Percentiles rank a stretch among this genome's conserved stretches.
Evolutionary conservation across 345 rosid species (phyloP).

Genomic region (Gossypioides kirkii): DNA sequence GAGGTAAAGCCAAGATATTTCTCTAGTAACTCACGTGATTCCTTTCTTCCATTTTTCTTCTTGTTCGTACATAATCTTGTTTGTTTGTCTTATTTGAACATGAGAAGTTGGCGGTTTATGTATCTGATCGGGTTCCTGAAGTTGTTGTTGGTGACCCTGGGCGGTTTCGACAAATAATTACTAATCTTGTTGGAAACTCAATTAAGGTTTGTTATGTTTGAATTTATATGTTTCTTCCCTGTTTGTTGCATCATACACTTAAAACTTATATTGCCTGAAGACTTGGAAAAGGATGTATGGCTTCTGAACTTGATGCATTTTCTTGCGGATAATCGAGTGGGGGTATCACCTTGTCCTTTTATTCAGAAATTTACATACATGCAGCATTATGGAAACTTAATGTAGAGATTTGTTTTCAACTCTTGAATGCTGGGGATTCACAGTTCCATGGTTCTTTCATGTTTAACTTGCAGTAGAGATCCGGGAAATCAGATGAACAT

Average conservation of each 20-base stretch:
- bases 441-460: not conserved
- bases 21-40: constrained; percentile 1
- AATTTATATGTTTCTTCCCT: not conserved
- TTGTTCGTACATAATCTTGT: constrained; percentile 10
- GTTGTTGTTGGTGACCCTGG: constrained; percentile 81
- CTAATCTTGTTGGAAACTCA: constrained; percentile 94
- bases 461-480: not conserved
- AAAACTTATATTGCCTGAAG: not conserved
- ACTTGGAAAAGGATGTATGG: too few species aligned
- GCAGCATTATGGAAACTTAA: not conserved
- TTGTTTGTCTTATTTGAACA: constrained; percentile 24
- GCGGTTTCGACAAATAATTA: constrained; percentile 81
- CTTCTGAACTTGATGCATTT: too few species aligned
- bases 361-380: too few species aligned
- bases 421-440: not conserved
- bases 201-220: constrained; percentile 56
- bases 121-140: constrained; percentile 73
- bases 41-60: constrained; percentile 2
- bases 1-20: constrained; percentile 46
- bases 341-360: too few species aligned
- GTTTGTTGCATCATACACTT: not conserved
- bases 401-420: not conserved
- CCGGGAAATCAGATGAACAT: not conserved
- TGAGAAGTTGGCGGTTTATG: constrained; percentile 77
- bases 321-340: too few species aligned